A percentile compares a stretch with the other conserved stretches of the same genome.
These are phyloP conservation scores for Melanomma pulvis-pyrius DNA, from an alignment of 495 filamentous ascomycete genomes.

Conservation along the genomic window DNA sequence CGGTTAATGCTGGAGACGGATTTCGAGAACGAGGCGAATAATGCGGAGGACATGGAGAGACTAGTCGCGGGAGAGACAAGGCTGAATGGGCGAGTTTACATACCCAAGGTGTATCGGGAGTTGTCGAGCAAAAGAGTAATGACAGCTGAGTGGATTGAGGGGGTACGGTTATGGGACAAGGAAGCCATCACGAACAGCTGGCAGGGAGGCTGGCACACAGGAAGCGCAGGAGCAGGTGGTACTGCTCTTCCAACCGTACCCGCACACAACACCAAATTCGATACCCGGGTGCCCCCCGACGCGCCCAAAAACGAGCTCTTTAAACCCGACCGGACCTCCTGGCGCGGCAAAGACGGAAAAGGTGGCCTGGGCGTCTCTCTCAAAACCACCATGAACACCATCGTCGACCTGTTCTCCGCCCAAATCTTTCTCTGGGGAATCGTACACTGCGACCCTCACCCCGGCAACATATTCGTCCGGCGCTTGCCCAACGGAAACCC, in stretches of 20 bases:
- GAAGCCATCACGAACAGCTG: slow-evolving; percentile 71
- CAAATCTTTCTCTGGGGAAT: slow-evolving; percentile 96
- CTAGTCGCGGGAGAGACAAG: slow-evolving; percentile 77
- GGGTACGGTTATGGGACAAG: slow-evolving; percentile 88
- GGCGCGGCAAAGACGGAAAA: slow-evolving; percentile 68
- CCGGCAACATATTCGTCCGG: slow-evolving; percentile 94
- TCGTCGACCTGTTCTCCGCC: slow-evolving; percentile 91
- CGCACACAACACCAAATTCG: slow-evolving; percentile 45
- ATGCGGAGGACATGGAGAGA: slow-evolving; percentile 78
- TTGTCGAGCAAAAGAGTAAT: slow-evolving; percentile 83
- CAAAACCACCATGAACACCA: slow-evolving; percentile 89
- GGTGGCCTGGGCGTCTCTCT: slow-evolving; percentile 82
- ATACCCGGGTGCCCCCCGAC: slow-evolving; percentile 51
- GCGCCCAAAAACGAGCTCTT: slow-evolving; percentile 50
- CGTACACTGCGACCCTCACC: slow-evolving; percentile 95
- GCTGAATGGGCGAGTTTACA: slow-evolving; percentile 78
- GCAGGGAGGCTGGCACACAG: slow-evolving; percentile 72
- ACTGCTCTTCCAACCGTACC: slow-evolving; percentile 61
- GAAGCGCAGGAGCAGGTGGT: slow-evolving; percentile 77
- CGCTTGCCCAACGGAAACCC: slow-evolving; percentile 77
- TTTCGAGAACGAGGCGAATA: slow-evolving; percentile 86
- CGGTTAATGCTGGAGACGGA: slow-evolving; percentile 89
- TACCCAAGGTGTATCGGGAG: slow-evolving; percentile 81
- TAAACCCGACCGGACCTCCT: slow-evolving; percentile 79
- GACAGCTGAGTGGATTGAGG: slow-evolving; percentile 97